Evolutionary conservation across 1,139 yeast genomes (phyloP), one percentile per base, ranked within the genome.

Genomic region (Candida buenavistaensis): DNA sequence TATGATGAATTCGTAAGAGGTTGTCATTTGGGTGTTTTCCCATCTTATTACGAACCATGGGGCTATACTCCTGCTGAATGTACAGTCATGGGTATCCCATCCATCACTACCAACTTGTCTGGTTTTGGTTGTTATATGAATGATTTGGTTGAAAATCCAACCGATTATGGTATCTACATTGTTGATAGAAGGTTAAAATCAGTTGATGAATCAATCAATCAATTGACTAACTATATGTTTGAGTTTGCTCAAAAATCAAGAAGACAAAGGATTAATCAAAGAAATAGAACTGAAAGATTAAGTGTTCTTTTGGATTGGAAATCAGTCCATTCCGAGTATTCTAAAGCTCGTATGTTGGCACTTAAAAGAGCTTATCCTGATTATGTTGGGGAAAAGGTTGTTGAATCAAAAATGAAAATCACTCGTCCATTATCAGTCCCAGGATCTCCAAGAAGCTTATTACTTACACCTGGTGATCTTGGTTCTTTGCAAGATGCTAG

Each of bases 111-210:
- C 34, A 92, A 92, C 60, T 71, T 92, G 46, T 88, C 97, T 6
- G 98, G 98, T 2, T 92, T 92, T 57, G 98, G 98, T 37, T 94
- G 97, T 50, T 92, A 92, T 67, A 92, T 92, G 97, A 98, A 92
- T 63, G 97, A 92, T 58, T 72, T 92, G 52, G 90, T 92, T 60
- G 97, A 92, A 60, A 87, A 89, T 56, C 85, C 97, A 20, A 78
- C 86, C 43, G 97, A 92, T 64, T 92, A 92, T 55, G 98, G 98
- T 56, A 92, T 92, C 54, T 92, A 92, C 66, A 88, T 92, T 48
- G 97, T 90, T 35, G 98, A 92, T 63, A 80, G 98, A 59, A 82
- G 97, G 60, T 75, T 84, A 77, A 89, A 89, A 67, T 81, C 89
- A 4, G 92, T 92, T 32, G 97, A 92, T 54, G 98, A 92, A 59